These are phyloP conservation scores for Dianthus caryophyllus DNA, from an alignment of 148 eudicot genomes.

Conservation along the genomic window DNA sequence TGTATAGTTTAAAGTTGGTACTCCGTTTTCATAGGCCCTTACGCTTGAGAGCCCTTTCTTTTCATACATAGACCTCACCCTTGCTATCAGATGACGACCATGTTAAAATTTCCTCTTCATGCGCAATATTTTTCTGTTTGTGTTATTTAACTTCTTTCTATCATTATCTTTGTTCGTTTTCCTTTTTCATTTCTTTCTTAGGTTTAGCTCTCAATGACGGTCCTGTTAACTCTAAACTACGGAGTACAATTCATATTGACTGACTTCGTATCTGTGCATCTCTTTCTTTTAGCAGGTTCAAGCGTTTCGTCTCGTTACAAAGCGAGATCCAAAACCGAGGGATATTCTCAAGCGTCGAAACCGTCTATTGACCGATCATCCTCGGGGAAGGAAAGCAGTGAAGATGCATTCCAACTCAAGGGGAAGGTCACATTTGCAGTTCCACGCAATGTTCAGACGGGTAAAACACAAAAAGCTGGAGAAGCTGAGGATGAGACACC, in stretches of 20 bases:
- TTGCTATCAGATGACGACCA: no score
- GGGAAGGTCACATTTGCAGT: constrained; percentile 84
- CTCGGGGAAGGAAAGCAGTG: constrained; percentile 17
- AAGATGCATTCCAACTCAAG: constrained; percentile 41
- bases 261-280: not conserved
- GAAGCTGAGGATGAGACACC: constrained; percentile 52
- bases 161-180: not conserved
- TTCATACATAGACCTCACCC: no score
- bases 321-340: constrained; percentile 11
- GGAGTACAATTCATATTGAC: not conserved
- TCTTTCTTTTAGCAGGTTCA: constrained; percentile 17
- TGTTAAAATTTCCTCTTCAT: no score
- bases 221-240: no score
- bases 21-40: no score
- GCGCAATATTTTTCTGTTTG: no score
- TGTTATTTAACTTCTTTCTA: no score
- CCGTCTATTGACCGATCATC: constrained; percentile 19
- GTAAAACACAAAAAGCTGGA: constrained; percentile 28
- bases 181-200: not conserved
- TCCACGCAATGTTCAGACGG: constrained; percentile 60
- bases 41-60: no score
- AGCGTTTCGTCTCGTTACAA: not conserved
- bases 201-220: not conserved
- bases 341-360: constrained; percentile 18
- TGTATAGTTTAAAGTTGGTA: no score